Percentiles rank a stretch among this genome's conserved stretches.
These are phyloP conservation scores for Emericellopsis cladophorae DNA, from an alignment of 2,329 filamentous ascomycete species.

Conservation along the genomic window DNA sequence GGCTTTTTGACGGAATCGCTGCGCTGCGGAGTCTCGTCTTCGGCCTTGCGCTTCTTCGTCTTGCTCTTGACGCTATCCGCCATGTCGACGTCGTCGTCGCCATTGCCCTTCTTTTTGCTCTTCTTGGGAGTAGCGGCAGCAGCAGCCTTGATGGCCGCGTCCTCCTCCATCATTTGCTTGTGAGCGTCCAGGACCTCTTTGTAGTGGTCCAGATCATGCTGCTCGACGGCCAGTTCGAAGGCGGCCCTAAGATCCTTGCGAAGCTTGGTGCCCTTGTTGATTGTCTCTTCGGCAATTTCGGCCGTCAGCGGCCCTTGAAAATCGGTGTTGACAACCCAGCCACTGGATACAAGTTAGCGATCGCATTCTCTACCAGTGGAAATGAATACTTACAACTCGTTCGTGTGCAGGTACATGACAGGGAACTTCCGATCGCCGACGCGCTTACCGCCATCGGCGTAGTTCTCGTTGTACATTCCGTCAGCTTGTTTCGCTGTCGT, in stretches of 20 bases:
- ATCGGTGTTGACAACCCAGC: constrained; percentile 81
- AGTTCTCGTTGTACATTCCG: constrained; percentile 79
- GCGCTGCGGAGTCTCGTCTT: constrained; percentile 54
- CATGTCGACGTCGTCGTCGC: constrained; percentile 49
- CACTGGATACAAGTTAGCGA: constrained; percentile 35
- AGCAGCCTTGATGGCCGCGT: constrained; percentile 22
- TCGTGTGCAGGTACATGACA: constrained; percentile 88
- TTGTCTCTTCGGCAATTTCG: constrained; percentile 61
- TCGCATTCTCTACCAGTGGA: background rate
- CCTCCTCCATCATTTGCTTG: constrained; percentile 46
- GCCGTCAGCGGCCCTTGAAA: constrained; percentile 31
- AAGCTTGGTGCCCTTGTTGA: constrained; percentile 64
- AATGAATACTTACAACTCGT: constrained; percentile 74
- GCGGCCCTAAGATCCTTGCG: constrained; percentile 68
- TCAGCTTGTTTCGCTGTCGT: constrained; percentile 73
- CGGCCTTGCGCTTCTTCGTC: constrained; percentile 73
- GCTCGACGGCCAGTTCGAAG: constrained; percentile 67
- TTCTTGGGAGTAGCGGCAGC: constrained; percentile 27
- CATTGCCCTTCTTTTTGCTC: constrained; percentile 35
- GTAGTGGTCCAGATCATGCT: constrained; percentile 68
- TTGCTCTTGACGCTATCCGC: constrained; percentile 55
- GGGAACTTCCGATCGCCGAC: constrained; percentile 77
- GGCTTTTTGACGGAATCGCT: constrained; percentile 54
- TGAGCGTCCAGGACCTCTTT: constrained; percentile 66
- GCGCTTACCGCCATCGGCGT: constrained; percentile 77